Evolutionary conservation across 202 grass and related monocot species (phyloP), one percentile per base, ranked within the genome.

Genomic region (Panicum virgatum): DNA sequence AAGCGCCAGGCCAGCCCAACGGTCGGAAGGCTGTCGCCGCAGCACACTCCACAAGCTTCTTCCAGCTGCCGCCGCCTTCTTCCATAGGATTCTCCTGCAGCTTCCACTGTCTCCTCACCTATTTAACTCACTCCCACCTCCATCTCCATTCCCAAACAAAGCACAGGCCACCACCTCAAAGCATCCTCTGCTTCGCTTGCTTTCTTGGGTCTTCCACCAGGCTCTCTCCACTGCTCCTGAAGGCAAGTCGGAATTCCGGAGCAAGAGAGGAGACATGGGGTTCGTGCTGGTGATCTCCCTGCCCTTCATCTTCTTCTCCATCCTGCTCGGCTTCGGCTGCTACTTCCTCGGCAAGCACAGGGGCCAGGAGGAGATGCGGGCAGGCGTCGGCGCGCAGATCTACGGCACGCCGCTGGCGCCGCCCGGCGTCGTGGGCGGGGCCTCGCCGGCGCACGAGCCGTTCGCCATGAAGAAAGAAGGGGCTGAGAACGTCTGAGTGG

Each of bases 301-400:
- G 42, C 91, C 91, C 59, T 79, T 97, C 69, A 89, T 97, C 14
- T 84, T 97, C 78, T 77, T 97, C 18, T 74, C 86, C 54, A 39
- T 91, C 78, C 78, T 93, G 46, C 81, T 97, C 29, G 88, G 88
- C 45, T 89, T 97, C 61, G 91, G 94, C 44, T 97, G 94, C 79
- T 97, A 88, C 90, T 97, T 91, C 69, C 73, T 97, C 48, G 91
- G 94, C 53, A 93, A 83, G 89, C 79, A 86, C 75, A 97, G 25
- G 85, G 94, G 89, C 5, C 80, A 86, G 18, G 86, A 93, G 84
- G 91, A 93, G 74, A 82, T 85, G 81, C 81, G 60, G 39, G 18
- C 75, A 14, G 89, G 94, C 45, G 81, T 97, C 5, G 86, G 86
- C 11, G 82, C 86, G 10, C 91, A 93, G 81, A 50, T 91, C 18